Evolutionary conservation across 176 grass and related monocot genomes (phyloP), one percentile per base, ranked within the genome.

Genomic region (Triticum urartu): DNA sequence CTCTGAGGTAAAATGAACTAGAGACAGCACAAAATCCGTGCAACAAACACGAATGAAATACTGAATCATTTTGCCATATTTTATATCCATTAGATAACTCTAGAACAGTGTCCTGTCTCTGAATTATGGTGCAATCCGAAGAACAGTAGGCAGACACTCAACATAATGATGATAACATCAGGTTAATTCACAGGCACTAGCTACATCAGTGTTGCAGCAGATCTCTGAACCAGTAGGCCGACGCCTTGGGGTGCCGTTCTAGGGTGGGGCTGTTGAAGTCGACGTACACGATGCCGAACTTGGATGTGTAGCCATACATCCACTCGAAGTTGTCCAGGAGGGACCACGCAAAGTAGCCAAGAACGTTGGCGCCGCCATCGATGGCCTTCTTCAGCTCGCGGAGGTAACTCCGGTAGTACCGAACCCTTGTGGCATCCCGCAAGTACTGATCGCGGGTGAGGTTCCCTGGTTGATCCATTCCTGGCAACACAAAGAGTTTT

Each of bases 391-490:
- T 91, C 50, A 94, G 67, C 70, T 90, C 50, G 15, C 24, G 11
- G 5, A 92, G 25, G 78, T 94, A 94, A 22, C 67, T 90, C 69
- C 50, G 83, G 75, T 88, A 88, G 81, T 80, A 94, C 38, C 50
- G 64, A 30, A 92, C 80, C 52, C 93, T 86, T 6, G 60, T 80
- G 7, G 0, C 10, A 13, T 94, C 87, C 0, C 25, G 64, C 74
- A 94, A 36, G 18, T 81, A 89, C 56, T 83, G 39, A 9, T 81
- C 82, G 1, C 76, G 92, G 47, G 79, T 92, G 40, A 87, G 72
- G 30, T 90, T 94, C 18, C 61, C 92, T 61, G 90, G 82, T n/a
- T 94, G 85, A 80, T 90, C 92, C 92, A 94, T 94, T 64, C 92
- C 92, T 94, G 39, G 0, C 4, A 59, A 65, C 3, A 45, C 11